phyloP scores from a whole-genome alignment of 768 basidiomycete genomes.

The Pilatotrama ljubarskyi region DNA sequence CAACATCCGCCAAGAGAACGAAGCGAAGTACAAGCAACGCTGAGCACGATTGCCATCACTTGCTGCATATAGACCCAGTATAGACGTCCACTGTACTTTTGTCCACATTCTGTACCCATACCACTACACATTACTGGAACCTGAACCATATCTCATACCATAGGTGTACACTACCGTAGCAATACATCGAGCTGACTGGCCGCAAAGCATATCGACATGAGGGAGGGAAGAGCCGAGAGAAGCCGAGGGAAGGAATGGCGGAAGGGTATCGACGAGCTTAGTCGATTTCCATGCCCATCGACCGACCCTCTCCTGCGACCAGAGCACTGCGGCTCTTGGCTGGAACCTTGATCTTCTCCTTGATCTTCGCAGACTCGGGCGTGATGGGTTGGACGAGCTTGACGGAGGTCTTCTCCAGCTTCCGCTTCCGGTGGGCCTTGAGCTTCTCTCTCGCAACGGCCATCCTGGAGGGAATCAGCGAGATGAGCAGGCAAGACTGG shows the following conservation, averaged over 20 bases:
- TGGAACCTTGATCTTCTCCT: conserved; percentile 78
- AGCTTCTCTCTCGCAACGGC: conserved; percentile 77
- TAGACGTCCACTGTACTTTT: conserved; percentile 16
- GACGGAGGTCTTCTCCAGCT: conserved; percentile 53
- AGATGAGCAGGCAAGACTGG: neutral
- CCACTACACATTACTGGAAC: conserved; percentile 13
- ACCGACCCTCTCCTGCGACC: conserved; percentile 77
- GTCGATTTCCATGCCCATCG: conserved; percentile 91
- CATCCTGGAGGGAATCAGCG: conserved; percentile 57
- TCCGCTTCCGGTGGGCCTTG: conserved; percentile 70
- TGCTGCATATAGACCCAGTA: conserved; percentile 4
- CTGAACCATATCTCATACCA: conserved; percentile 21
- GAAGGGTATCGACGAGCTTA: conserved; percentile 34
- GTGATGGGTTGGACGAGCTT: conserved; percentile 67
- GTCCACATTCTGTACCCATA: conserved; percentile 23
- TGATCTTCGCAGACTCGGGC: conserved; percentile 47
- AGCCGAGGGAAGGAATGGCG: neutral
- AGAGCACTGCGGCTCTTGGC: conserved; percentile 70
- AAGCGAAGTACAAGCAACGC: conserved; percentile 92
- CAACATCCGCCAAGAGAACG: conserved; percentile 74
- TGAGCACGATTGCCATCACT: conserved; percentile 31
- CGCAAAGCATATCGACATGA: conserved; percentile 17
- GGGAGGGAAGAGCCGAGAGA: neutral
- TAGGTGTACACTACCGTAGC: conserved; percentile 22
- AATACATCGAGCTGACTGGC: conserved; percentile 20